A percentile compares a stretch with the other conserved stretches of the same genome.
phyloP scores from a whole-genome alignment of 495 filamentous ascomycete genomes.

The Aspergillus affinis region DNA sequence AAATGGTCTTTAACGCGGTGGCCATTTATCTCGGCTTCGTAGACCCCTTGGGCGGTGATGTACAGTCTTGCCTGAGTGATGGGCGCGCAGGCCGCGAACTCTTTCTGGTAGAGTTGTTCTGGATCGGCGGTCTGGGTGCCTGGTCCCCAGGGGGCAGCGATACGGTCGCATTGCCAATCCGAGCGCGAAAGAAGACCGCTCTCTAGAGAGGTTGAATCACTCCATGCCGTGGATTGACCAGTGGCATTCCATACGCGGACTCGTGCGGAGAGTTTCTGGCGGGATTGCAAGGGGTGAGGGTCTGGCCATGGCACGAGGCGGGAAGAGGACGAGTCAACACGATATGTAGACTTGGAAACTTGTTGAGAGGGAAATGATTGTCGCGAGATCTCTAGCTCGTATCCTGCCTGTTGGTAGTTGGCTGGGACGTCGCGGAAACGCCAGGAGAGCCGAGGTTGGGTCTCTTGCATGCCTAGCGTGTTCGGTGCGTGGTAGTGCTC shows the following conservation, averaged over 20 bases:
- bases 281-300: not conserved
- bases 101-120: constrained; percentile 3
- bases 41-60: constrained; percentile 45
- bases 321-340: not conserved
- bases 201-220: not conserved
- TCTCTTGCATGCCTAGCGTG: constrained; percentile 9
- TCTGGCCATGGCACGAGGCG: constrained; percentile 9
- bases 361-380: not conserved
- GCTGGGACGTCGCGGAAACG: not conserved
- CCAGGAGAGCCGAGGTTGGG: constrained; percentile 11
- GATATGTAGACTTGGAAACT: not conserved
- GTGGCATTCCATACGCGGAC: constrained; percentile 4
- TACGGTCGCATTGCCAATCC: constrained; percentile 8
- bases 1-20: constrained; percentile 37
- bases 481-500: constrained; percentile 11
- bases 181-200: constrained; percentile 1
- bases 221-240: constrained; percentile 1
- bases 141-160: constrained; percentile 8
- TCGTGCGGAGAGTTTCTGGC: not conserved
- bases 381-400: constrained; percentile 9
- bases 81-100: not conserved
- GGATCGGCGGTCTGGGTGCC: not conserved
- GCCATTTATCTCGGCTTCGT: constrained; percentile 45
- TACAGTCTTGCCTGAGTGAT: constrained; percentile 33
- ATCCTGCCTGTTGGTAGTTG: not conserved